Base-by-base conservation (phyloP, 1,284 basidiomycete species). In the Fomitiporia mediterranea region DNA sequence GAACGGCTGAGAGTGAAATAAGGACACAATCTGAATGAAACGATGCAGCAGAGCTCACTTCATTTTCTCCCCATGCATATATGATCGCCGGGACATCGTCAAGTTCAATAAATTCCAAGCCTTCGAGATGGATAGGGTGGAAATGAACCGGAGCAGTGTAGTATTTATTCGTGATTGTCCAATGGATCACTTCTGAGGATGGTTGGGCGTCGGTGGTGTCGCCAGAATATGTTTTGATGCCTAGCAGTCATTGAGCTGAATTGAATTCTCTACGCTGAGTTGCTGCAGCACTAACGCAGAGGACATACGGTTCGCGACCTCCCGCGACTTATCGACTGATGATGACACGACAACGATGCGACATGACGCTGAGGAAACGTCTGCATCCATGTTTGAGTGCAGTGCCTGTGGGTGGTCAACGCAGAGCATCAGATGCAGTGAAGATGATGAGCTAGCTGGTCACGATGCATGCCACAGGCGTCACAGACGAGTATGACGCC, bases 111-210 rank as follows among this genome's bases (percentile, higher is more conserved):
- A 72, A 66, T 46, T 65, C 66, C 53, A 79, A 69, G 8, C 74
- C 71, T 30, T 74, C 69, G 56, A 78, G 66, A 9, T 73, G 67
- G 54, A 75, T 72, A n/a, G 78, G 69, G 4, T 80, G 73, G 64
- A 94, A 89, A 55, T 83, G 78, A 4, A 94, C 86, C 53, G 80
- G 71, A 3, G 91, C 91, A 9, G 83, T 80, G 71, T 94, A 94
- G 70, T 94, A 94, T 69, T 83, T 88, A 74, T 94, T 94, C 57
- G 75, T 73, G 58, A 94, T 89, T 30, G 77, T 85, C 89, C 90
- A 94, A 11, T 83, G 84, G 32, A 88, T 69, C 30, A 59, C 61
- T n/a, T 62, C 60, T 9, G 50, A 48, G 13, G 51, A 5, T 15
- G 56, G 50, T 32, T 50, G 37, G 21, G 42, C 46, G 13, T 57